Percentiles rank a stretch among this genome's conserved stretches.
Evolutionary conservation across 1,284 basidiomycete species (phyloP).

Genomic region (Garcileccinum viscosum): DNA sequence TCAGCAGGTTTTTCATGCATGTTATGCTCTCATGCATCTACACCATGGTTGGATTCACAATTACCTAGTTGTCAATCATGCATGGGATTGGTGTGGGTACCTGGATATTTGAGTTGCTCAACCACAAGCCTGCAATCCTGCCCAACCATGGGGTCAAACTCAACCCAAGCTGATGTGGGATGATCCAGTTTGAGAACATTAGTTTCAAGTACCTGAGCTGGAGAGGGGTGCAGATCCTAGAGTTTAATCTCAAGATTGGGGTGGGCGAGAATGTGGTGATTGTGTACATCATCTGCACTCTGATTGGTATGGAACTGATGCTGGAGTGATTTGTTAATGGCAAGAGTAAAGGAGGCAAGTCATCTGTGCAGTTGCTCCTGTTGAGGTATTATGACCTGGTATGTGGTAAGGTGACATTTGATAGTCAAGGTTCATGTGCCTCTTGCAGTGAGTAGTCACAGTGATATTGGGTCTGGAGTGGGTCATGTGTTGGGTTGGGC

Average conservation of each 20-base stretch:
- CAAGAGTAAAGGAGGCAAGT: conserved; percentile 90
- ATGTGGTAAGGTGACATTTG: conserved; percentile 81
- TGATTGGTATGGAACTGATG: neutral
- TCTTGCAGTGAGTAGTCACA: neutral
- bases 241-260: conserved; percentile 78
- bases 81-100: conserved; percentile 91
- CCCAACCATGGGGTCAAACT: conserved; percentile 67
- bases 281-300: conserved; percentile 62
- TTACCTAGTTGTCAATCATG: conserved; percentile 77
- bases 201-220: conserved; percentile 89
- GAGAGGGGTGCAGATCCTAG: conserved; percentile 77
- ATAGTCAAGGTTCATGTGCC: conserved; percentile 74
- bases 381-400: conserved; percentile 94
- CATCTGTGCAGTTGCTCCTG: conserved; percentile 87
- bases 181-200: conserved; percentile 80
- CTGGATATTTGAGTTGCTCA: conserved; percentile 92
- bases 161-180: conserved; percentile 61
- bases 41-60: neutral
- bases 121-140: conserved; percentile 76
- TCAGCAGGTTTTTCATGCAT: conserved; percentile 49
- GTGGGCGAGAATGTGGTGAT: conserved; percentile 90
- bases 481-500: neutral
- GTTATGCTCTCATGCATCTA: neutral
- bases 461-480: neutral
- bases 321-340: conserved; percentile 45